A percentile compares a stretch with the other conserved stretches of the same genome.
phyloP scores from a whole-genome alignment of 176 grass and related monocot species.

The Pharus latifolius region DNA sequence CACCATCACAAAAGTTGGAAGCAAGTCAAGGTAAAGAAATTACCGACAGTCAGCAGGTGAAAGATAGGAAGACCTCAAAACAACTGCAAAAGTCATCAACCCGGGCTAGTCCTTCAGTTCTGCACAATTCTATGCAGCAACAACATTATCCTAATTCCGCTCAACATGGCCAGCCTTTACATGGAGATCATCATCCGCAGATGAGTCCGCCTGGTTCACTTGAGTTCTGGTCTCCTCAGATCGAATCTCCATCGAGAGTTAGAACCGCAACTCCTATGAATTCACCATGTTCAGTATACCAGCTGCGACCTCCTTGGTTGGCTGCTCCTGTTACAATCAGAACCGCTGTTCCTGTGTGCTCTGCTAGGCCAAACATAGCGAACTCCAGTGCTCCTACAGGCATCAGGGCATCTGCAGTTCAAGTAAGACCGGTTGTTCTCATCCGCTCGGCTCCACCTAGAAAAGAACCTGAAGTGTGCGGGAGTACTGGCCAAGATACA shows the following conservation, averaged over 20 bases:
- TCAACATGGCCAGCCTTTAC: not conserved
- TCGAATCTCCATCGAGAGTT: not conserved
- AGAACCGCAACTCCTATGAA: not conserved
- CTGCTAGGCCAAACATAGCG: slow-evolving; percentile 22
- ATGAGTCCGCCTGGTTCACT: not conserved
- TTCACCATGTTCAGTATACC: not conserved
- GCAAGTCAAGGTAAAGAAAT: not conserved
- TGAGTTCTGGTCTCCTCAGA: not conserved
- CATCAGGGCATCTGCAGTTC: not conserved
- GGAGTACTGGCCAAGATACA: not conserved
- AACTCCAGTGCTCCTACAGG: not conserved
- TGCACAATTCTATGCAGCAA: not conserved
- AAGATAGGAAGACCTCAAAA: slow-evolving; percentile 3
- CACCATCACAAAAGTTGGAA: not conserved
- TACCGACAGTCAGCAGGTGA: not conserved
- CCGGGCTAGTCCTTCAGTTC: slow-evolving; percentile 3
- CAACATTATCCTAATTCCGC: not conserved
- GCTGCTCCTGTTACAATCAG: slow-evolving; percentile 45
- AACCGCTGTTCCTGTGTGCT: slow-evolving; percentile 46
- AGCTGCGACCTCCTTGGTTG: slow-evolving; percentile 26
- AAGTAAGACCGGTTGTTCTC: not conserved
- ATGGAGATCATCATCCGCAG: slow-evolving; percentile 11
- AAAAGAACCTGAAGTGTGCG: not conserved
- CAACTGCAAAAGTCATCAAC: not conserved
- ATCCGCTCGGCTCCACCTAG: not conserved